Evolutionary conservation across 2,329 filamentous ascomycete species (phyloP), one percentile per base, ranked within the genome.

Genomic region (Botrytis pseudocinerea): DNA sequence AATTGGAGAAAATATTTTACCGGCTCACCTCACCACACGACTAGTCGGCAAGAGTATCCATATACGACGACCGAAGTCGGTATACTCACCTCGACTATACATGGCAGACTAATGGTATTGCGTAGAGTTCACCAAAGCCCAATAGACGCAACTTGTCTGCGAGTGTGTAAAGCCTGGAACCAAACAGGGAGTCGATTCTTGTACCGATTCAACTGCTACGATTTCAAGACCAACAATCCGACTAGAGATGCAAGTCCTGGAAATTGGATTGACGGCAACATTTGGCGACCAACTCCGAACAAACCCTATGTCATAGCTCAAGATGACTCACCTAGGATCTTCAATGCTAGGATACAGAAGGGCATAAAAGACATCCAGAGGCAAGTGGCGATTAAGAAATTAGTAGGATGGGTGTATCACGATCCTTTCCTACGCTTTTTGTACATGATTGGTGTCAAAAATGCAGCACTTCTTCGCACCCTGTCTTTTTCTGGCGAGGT

Each of bases 391-490:
- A 28, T 70, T 6, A 42, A n/a, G 20, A 48, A 44, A 35, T 59
- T 74, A 25, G 40, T 7, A 32, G 73, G 74, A 2, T 76, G 73
- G 75, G 46, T 73, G 0, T 76, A 74, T 22, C 70, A 73, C 40
- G 74, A 75, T 40, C 63, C 35, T 9, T 76, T 77, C 65, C 51
- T 76, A 10, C 61, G 76, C 40, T 77, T 74, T 35, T 44, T 76
- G 5, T 69, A 73, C 59, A 63, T 65, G 1, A 76, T 77, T 51
- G 73, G 76, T 4, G 28, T 42, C 2, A 22, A 40, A 14, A 76
- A 76, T 32, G 66, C 75, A 18, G 60, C 48, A 4, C 60, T 68
- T 22, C 60, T 63, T 63, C 38, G 8, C 1, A 44, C 38, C 40
- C 16, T 63, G 25, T 5, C 25, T 14, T 63, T 63, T 18, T 20